These are phyloP conservation scores for Candida easanensis DNA, from an alignment of 805 yeast genomes.

Conservation along the genomic window DNA sequence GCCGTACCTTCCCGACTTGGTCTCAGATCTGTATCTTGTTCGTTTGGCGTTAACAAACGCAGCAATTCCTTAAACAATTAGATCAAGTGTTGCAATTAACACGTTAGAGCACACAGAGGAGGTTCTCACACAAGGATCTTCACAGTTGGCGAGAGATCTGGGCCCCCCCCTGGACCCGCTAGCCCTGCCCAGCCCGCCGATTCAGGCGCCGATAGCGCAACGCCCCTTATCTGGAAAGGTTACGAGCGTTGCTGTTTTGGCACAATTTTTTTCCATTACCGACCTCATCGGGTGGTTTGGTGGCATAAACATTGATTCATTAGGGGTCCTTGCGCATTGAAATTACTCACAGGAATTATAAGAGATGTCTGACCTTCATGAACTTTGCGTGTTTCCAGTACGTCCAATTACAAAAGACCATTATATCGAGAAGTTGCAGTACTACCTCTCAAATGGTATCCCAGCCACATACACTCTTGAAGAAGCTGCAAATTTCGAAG, in stretches of 20 bases:
- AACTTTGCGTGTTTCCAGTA: conserved; percentile 46
- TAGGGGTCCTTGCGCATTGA: too few species aligned
- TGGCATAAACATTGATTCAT: too few species aligned
- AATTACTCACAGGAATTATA: too few species aligned
- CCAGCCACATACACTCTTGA: conserved; percentile 83
- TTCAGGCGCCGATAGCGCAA: conserved; percentile 3
- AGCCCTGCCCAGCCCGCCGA: not conserved
- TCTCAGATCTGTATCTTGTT: too few species aligned
- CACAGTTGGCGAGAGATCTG: not conserved
- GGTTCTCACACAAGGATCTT: too few species aligned
- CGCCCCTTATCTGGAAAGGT: conserved; percentile 1
- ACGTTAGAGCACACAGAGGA: too few species aligned
- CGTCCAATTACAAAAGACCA: conserved; percentile 47
- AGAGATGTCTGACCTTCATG: conserved; percentile 72
- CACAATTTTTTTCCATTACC: not conserved
- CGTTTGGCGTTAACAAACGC: too few species aligned
- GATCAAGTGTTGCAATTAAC: too few species aligned
- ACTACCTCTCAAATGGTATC: conserved; percentile 57
- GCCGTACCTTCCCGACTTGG: not conserved
- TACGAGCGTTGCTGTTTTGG: conserved; percentile 1
- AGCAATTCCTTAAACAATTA: too few species aligned
- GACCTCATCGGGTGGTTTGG: conserved; percentile 1
- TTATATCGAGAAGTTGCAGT: conserved; percentile 44
- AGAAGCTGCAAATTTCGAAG: conserved; percentile 61
- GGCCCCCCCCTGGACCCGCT: not conserved